These are phyloP conservation scores for Podila verticillata DNA, from an alignment of 192 early-diverging fungal species.

Conservation along the genomic window DNA sequence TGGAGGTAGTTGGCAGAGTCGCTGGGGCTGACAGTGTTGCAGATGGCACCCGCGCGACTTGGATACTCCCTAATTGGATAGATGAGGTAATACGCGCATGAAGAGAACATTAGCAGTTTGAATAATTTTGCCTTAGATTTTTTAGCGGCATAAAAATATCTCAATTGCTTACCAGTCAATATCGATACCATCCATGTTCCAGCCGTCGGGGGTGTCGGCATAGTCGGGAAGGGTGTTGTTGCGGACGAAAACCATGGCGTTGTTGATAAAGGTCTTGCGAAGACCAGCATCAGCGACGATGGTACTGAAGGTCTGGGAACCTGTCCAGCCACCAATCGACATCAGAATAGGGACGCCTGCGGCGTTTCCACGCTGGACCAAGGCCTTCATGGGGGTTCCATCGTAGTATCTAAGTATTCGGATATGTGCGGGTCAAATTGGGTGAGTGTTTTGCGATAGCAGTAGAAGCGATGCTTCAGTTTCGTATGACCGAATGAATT, in stretches of 20 bases:
- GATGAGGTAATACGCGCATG: slow-evolving; percentile 3
- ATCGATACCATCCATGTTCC: slow-evolving; percentile 45
- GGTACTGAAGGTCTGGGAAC: slow-evolving; percentile 68
- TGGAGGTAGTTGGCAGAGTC: slow-evolving; percentile 70
- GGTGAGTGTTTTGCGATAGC: no score
- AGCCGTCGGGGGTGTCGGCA: slow-evolving; percentile 28
- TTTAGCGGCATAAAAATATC: background rate
- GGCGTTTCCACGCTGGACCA: slow-evolving; percentile 29
- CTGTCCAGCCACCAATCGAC: slow-evolving; percentile 80
- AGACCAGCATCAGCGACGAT: slow-evolving; percentile 57
- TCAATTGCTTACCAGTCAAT: slow-evolving; percentile 38
- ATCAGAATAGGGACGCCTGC: slow-evolving; percentile 55
- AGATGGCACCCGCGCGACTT: slow-evolving; percentile 63
- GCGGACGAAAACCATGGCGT: slow-evolving; percentile 56
- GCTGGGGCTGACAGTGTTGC: slow-evolving; percentile 58
- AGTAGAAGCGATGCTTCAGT: no score
- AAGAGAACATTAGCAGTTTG: background rate
- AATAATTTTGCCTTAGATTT: no score
- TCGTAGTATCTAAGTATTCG: slow-evolving; percentile 28
- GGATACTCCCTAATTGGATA: slow-evolving; percentile 67
- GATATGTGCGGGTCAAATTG: no score
- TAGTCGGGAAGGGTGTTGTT: slow-evolving; percentile 21
- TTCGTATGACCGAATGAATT: no score
- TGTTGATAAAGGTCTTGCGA: slow-evolving; percentile 62
- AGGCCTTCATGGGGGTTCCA: slow-evolving; percentile 10